Percentiles rank a stretch among this genome's conserved stretches.
Conservation (phyloP, 805 yeast species). For the Kregervanrija delftensis region DNA sequence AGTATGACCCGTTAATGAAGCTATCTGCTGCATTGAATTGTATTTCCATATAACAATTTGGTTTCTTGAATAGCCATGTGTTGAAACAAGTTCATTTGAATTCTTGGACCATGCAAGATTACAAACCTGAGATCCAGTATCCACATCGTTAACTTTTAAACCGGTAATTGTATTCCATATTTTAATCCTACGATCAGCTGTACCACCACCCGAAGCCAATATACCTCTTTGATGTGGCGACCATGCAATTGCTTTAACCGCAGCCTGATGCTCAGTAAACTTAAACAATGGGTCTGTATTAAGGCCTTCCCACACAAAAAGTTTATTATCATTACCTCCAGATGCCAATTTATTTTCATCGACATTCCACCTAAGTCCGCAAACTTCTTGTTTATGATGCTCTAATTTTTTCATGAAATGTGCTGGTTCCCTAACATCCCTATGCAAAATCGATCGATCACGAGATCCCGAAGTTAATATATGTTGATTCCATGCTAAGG, state of each 20-base stretch:
- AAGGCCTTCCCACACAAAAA: conserved; percentile 83
- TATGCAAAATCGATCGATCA: conserved; percentile 75
- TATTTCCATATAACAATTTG: conserved; percentile 93
- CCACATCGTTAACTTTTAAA: conserved; percentile 64
- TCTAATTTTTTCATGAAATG: conserved; percentile 70
- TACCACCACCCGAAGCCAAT: conserved; percentile 94
- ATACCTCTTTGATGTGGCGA: conserved; percentile 94
- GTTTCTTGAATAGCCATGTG: conserved; percentile 90
- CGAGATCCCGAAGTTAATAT: conserved; percentile 81
- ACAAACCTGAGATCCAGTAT: conserved; percentile 95
- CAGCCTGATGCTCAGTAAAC: conserved; percentile 83
- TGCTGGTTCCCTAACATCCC: conserved; percentile 85
- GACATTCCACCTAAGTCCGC: conserved; percentile 91
- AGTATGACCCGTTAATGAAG: conserved; percentile 90
- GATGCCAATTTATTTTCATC: conserved; percentile 89
- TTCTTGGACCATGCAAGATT: conserved; percentile 89
- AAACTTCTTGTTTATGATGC: conserved; percentile 84
- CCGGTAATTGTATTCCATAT: conserved; percentile 91
- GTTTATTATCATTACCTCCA: conserved; percentile 90
- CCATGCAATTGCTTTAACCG: conserved; percentile 96
- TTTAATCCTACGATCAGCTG: conserved; percentile 84
- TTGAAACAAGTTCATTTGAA: conserved; percentile 85
- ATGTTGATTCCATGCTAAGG: conserved; percentile 93
- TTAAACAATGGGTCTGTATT: conserved; percentile 58
- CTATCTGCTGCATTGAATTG: conserved; percentile 87